These are phyloP conservation scores for Acorus calamus DNA, from an alignment of 106 monocot genomes.

Conservation along the genomic window DNA sequence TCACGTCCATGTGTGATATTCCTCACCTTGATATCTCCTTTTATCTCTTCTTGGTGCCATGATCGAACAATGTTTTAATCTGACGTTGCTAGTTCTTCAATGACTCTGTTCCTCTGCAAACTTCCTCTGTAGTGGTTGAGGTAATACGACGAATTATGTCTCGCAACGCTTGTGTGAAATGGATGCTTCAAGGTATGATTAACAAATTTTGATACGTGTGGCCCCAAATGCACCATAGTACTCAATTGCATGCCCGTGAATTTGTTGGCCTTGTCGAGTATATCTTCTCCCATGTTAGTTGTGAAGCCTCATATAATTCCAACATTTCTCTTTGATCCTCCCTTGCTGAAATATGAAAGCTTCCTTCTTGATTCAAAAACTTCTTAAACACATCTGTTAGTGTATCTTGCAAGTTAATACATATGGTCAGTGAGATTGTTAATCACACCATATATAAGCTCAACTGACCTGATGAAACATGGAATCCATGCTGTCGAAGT, in stretches of 20 bases:
- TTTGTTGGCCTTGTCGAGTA: constrained; percentile 24
- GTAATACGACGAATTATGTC: constrained; percentile 10
- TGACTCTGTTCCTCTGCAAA: neutral
- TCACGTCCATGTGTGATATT: too few species aligned
- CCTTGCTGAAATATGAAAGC: constrained; percentile 7
- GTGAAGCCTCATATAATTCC: constrained; percentile 42
- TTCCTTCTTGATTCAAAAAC: constrained; percentile 18
- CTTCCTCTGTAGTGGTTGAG: neutral
- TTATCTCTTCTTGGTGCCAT: constrained; percentile 22
- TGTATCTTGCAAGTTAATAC: too few species aligned
- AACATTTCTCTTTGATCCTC: constrained; percentile 27
- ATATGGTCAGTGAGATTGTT: too few species aligned
- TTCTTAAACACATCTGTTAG: constrained; percentile 18
- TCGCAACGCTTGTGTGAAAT: constrained; percentile 22
- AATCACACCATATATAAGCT: too few species aligned
- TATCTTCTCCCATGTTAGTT: constrained; percentile 21
- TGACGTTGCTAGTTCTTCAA: constrained; percentile 22
- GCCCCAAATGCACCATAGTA: constrained; percentile 7
- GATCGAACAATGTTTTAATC: constrained; percentile 30
- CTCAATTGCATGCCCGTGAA: constrained; percentile 19
- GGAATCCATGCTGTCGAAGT: too few species aligned
- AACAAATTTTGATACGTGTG: constrained; percentile 4
- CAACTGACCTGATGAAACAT: too few species aligned
- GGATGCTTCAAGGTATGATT: constrained; percentile 24
- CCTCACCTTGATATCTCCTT: constrained; percentile 23